Conservation (phyloP, 1,139 yeast genomes). For the Blastobotrys capitulatus region DNA sequence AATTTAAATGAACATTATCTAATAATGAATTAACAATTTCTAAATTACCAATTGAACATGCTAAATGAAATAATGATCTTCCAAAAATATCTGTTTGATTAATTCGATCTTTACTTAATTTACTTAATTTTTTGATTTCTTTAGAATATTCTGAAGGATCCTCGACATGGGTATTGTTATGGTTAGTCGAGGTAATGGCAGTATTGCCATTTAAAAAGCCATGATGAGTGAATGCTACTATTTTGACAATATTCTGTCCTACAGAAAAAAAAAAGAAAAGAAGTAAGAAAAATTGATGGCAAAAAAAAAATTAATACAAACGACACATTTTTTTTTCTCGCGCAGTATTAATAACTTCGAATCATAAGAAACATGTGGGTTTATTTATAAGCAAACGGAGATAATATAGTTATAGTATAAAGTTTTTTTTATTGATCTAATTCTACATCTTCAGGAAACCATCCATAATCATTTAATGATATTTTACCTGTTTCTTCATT, state of each 20-base stretch:
- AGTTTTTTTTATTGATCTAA: too few relatives aligned
- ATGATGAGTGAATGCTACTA: not conserved
- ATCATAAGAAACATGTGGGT: too few relatives aligned
- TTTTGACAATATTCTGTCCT: not conserved
- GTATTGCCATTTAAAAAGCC: conserved; percentile 4
- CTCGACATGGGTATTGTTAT: not conserved
- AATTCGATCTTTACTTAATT: conserved; percentile 41
- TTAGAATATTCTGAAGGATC: not conserved
- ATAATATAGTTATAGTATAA: too few relatives aligned
- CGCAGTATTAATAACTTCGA: not conserved
- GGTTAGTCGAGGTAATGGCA: conserved; percentile 3
- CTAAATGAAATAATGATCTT: conserved; percentile 57
- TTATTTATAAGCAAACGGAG: too few relatives aligned
- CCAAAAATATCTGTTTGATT: conserved; percentile 66
- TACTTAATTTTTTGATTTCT: conserved; percentile 19
- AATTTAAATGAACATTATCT: conserved; percentile 43
- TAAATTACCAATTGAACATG: conserved; percentile 44
- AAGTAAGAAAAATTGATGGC: not conserved
- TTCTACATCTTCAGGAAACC: conserved; percentile 54
- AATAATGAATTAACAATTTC: conserved; percentile 34
- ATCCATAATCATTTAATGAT: conserved; percentile 48
- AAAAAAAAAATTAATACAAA: not conserved
- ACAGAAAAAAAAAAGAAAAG: not conserved
- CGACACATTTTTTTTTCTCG: too few relatives aligned
- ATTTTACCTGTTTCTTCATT: conserved; percentile 35